Conservation (phyloP, 2,329 filamentous ascomycete genomes). For the Ophiostoma triangulosporum region DNA sequence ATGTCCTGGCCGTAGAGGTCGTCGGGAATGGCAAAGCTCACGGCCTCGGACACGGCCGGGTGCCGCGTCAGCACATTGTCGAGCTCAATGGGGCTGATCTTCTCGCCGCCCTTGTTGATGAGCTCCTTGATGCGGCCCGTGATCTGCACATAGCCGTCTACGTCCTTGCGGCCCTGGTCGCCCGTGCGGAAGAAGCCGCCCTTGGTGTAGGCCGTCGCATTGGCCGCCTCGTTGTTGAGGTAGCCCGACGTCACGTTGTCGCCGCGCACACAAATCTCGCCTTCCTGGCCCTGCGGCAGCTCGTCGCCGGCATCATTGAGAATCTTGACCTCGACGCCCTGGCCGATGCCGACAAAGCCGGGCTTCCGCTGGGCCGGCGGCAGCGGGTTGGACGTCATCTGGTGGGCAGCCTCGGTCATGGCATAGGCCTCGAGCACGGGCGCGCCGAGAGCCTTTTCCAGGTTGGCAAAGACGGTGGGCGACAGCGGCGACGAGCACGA, state of each 20-base stretch:
- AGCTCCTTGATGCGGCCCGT: constrained; percentile 89
- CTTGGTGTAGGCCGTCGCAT: constrained; percentile 57
- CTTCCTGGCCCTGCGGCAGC: constrained; percentile 55
- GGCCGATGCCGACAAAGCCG: constrained; percentile 68
- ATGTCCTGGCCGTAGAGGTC: constrained; percentile 76
- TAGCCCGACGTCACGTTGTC: constrained; percentile 78
- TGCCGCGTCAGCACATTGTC: constrained; percentile 71
- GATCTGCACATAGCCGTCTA: constrained; percentile 71
- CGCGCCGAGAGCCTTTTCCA: constrained; percentile 62
- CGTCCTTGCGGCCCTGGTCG: constrained; percentile 69
- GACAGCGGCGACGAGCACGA: constrained; percentile 77
- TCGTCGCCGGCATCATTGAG: constrained; percentile 56
- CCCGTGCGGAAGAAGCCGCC: constrained; percentile 79
- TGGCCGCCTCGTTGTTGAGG: constrained; percentile 68
- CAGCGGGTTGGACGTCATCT: constrained; percentile 67
- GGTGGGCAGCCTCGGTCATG: constrained; percentile 82
- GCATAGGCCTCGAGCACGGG: constrained; percentile 83
- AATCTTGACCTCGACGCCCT: constrained; percentile 72
- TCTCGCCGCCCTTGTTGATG: constrained; percentile 83
- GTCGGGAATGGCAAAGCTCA: constrained; percentile 71
- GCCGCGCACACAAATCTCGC: constrained; percentile 70
- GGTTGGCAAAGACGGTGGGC: constrained; percentile 66
- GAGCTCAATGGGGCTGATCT: constrained; percentile 77
- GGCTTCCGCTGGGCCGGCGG: constrained; percentile 62
- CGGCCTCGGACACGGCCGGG: constrained; percentile 60